Base-by-base conservation (phyloP, 306 rosid species). In the Benincasa hispida region DNA sequence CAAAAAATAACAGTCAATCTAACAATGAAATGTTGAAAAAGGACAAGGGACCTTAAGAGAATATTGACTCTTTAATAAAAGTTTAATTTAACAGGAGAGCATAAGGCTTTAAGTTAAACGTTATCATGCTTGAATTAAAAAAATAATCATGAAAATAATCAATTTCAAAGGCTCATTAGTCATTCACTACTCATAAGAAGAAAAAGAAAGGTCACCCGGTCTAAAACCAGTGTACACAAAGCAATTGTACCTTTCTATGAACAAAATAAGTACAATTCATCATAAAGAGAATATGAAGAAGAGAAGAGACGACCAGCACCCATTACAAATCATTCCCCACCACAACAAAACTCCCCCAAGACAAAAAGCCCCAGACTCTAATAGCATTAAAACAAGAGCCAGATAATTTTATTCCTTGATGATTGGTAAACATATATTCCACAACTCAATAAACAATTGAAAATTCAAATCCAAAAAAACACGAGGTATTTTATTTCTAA, bases 401-500 rank as follows among this genome's bases (percentile, higher is more conserved):
- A 62, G 24, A 62, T 28, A 15, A 50, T 50, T 15, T 50, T 8
- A 32, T 62, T 62, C 22, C 37, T 17, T 62, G 39, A 24, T 25
- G 18, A 65, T 35, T 11, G 27, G 27, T 39, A 8, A 2, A 32
- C 73, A 21, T 39, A 45, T 51, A 45, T 10, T 73, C 27, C 61
- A 10, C 60, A 73, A 28, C 45, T 50, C 35, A 69, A 69, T 24
- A 69, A 24, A 15, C 22, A 56, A 69, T 22, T 14, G 21, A 24
- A 69, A 24, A 6, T 42, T 7, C 51, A 69, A 48, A 19, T 10
- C 19, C 30, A 48, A 27, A 39, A 10, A 10, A 69, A 13, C 69
- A 11, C 41, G n/a, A 72, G 59, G 82, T 34, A 27, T 19, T 78
- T 54, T n/a, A 41, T 77, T 77, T 51, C 83, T 57, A 53, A 77